These are phyloP conservation scores for Podaxis sp. DNA, from an alignment of 768 basidiomycete species.

Conservation along the genomic window DNA sequence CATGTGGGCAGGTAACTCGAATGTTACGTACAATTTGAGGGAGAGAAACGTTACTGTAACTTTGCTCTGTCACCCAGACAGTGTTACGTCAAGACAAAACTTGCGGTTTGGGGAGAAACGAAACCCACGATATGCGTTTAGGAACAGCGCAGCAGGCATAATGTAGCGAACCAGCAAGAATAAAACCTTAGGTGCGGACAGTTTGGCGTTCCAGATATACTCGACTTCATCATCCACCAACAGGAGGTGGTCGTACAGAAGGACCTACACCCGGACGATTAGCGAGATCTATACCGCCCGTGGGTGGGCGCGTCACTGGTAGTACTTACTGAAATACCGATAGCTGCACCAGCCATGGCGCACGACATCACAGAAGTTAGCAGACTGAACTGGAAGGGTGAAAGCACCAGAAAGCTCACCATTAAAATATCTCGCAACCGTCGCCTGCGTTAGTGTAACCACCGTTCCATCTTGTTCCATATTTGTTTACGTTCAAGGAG, in stretches of 20 bases:
- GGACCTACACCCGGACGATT: background rate
- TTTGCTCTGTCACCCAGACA: background rate
- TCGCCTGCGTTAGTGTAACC: background rate
- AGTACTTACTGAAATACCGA: conserved; percentile 2
- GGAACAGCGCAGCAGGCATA: conserved; percentile 6
- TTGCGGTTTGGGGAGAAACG: background rate
- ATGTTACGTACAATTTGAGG: background rate
- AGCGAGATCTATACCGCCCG: background rate
- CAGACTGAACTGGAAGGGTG: background rate
- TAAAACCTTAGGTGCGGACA: conserved; percentile 3
- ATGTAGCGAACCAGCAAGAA: conserved; percentile 9
- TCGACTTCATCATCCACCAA: conserved; percentile 10
- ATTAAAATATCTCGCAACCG: conserved; percentile 3
- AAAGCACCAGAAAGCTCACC: background rate
- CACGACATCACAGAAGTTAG: background rate
- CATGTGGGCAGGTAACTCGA: background rate
- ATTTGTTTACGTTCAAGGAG: background rate
- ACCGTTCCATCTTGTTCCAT: background rate
- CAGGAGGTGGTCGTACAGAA: conserved; percentile 7
- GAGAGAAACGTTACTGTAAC: conserved; percentile 1
- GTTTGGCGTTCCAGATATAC: conserved; percentile 6
- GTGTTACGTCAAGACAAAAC: background rate
- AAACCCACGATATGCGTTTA: conserved; percentile 9
- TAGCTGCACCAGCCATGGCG: background rate
- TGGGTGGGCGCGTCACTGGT: too few species aligned